Evolutionary conservation across 345 rosid genomes (phyloP).

Genomic region (Populus pruinosa): DNA sequence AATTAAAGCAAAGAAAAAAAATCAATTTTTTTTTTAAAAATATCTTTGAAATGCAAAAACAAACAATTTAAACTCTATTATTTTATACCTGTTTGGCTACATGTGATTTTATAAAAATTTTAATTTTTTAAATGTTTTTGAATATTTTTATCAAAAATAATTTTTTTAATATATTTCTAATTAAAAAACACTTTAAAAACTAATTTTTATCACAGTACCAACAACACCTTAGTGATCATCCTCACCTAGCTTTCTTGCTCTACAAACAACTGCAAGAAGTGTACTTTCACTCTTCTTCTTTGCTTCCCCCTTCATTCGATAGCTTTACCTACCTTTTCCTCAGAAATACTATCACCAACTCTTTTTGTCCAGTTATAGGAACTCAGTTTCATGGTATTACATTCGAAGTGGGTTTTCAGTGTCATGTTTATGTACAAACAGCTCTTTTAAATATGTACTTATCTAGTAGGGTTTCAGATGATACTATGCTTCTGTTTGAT

Average conservation of each 20-base stretch:
- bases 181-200: too few relatives aligned
- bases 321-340: slow-evolving; percentile 65
- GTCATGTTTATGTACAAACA: slow-evolving; percentile 68
- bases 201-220: neutral
- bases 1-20: too few relatives aligned
- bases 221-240: too few relatives aligned
- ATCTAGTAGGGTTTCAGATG: slow-evolving; percentile 18
- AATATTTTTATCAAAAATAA: too few relatives aligned
- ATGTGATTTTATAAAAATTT: too few relatives aligned
- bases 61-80: slow-evolving; percentile 59
- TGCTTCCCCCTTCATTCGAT: slow-evolving; percentile 39
- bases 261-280: slow-evolving; percentile 44
- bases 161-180: too few relatives aligned
- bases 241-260: slow-evolving; percentile 21
- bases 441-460: slow-evolving; percentile 50
- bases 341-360: slow-evolving; percentile 38
- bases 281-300: slow-evolving; percentile 20
- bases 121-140: too few relatives aligned
- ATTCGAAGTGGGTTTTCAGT: slow-evolving; percentile 56
- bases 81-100: neutral
- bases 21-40: too few relatives aligned
- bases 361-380: slow-evolving; percentile 24
- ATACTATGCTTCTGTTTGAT: slow-evolving; percentile 53
- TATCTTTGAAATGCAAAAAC: slow-evolving; percentile 3
- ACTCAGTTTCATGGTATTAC: slow-evolving; percentile 55